Evolutionary conservation across 495 filamentous ascomycete species (phyloP).

Genomic region (Apodospora peruviana): DNA sequence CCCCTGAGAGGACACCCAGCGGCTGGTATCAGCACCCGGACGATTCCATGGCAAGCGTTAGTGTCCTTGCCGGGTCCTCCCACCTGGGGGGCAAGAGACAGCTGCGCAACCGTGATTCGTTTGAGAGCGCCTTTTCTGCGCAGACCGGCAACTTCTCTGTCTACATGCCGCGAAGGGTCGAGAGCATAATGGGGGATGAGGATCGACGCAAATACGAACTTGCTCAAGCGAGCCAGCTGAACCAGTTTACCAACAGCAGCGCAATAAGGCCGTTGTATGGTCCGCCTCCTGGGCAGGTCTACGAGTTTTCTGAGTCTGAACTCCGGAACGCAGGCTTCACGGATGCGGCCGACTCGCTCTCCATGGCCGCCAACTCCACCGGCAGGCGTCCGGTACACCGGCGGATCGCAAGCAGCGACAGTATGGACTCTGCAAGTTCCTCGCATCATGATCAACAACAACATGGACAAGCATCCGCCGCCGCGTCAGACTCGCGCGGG

Average conservation of each 20-base stretch:
- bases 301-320: slow-evolving; percentile 48
- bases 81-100: slow-evolving; percentile 23
- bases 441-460: slow-evolving; percentile 11
- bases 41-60: slow-evolving; percentile 52
- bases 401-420: slow-evolving; percentile 28
- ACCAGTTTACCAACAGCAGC: slow-evolving; percentile 35
- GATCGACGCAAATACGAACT: slow-evolving; percentile 65
- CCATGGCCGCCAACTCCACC: neutral
- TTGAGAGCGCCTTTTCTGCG: slow-evolving; percentile 63
- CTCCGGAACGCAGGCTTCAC: slow-evolving; percentile 39
- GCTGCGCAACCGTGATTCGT: slow-evolving; percentile 58
- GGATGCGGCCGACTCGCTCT: slow-evolving; percentile 21
- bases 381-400: slow-evolving; percentile 19
- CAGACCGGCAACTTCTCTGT: slow-evolving; percentile 59
- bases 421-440: slow-evolving; percentile 10
- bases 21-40: slow-evolving; percentile 61
- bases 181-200: slow-evolving; percentile 77
- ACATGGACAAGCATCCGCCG: slow-evolving; percentile 3
- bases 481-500: slow-evolving; percentile 3
- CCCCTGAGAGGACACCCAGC: slow-evolving; percentile 51
- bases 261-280: slow-evolving; percentile 45
- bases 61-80: slow-evolving; percentile 24
- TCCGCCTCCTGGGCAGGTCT: slow-evolving; percentile 44
- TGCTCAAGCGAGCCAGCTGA: slow-evolving; percentile 55
- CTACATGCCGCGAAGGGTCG: slow-evolving; percentile 69